Evolutionary conservation across 2,329 filamentous ascomycete species (phyloP), one percentile per base, ranked within the genome.

Genomic region (Coniochaeta sp.): DNA sequence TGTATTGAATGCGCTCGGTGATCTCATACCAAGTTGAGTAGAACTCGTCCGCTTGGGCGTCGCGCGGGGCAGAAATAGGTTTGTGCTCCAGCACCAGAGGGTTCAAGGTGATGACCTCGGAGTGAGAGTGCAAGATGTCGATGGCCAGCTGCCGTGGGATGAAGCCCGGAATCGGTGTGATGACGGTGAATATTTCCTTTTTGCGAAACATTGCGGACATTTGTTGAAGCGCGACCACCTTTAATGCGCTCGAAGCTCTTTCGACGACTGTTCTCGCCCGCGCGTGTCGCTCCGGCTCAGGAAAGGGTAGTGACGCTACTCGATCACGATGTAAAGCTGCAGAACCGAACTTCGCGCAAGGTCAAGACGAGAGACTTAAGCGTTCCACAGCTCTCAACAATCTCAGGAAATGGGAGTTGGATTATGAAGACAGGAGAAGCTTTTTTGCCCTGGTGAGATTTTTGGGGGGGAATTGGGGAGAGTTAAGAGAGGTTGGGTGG

Each of bases 11-110:
- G 67, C 85, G 81, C 77, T 90, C 81, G 60, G 76, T 81, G 68
- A 90, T 89, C 72, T 89, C 86, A 71, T 90, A 90, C 87, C 87
- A 90, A 32, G 87, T 88, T 63, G 85, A 85, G 73, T 88, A 90
- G 74, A 81, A 90, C 72, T 90, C 87, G 72, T 90, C 87, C 65
- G 85, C 76, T 60, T 84, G 81, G 64, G 87, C 86, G 73, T 87
- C 79, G 73, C 85, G 86, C 30, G 87, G 87, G 1, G 87, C 85
- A 58, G 85, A 77, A 70, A 89, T 87, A 61, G 84, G 75, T 64
- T 83, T 83, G 75, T 87, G 81, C 40, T 77, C 76, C 61, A 88
- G 80, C 30, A 90, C 87, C 57, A 90, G 82, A 4, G 87, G 87
- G 67, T 89, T 89, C 62, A 90, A 75, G 36, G 83, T 86, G 74